These are phyloP conservation scores for Fusarium sp. DNA, from an alignment of 2,329 filamentous ascomycete species.

Conservation along the genomic window DNA sequence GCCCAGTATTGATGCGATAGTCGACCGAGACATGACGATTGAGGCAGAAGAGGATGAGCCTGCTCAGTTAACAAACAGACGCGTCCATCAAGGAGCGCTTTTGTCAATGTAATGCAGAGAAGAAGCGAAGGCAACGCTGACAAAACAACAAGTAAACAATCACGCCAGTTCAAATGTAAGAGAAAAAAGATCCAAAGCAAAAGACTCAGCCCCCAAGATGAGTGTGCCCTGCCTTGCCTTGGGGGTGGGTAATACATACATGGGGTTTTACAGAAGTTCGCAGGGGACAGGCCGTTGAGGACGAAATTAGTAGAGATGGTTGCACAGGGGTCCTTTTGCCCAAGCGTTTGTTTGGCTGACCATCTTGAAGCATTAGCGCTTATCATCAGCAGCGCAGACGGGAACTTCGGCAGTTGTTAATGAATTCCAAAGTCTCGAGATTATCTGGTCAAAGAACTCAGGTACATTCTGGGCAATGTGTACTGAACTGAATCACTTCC, in stretches of 20 bases:
- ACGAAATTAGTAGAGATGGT: conserved; percentile 19
- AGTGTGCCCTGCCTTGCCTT: neutral
- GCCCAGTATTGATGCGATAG: conserved; percentile 5
- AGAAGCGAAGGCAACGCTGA: conserved; percentile 8
- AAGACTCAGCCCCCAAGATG: neutral
- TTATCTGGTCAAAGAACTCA: neutral
- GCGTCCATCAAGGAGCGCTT: conserved; percentile 11
- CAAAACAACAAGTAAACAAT: neutral
- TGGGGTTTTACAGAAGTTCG: conserved; percentile 5
- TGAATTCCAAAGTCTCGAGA: neutral
- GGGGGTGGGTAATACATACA: neutral
- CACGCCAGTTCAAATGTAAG: neutral
- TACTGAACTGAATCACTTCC: neutral
- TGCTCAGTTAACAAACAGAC: neutral
- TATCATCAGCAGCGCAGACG: neutral
- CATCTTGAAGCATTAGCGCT: conserved; percentile 20
- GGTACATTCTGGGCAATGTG: neutral
- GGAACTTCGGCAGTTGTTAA: neutral
- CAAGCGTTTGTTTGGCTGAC: neutral
- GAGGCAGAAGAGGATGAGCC: neutral
- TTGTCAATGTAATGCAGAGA: neutral
- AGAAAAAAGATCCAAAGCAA: neutral
- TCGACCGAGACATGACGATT: conserved; percentile 14
- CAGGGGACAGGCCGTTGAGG: neutral
- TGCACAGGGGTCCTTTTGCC: neutral